A percentile compares a stretch with the other conserved stretches of the same genome.
Evolutionary conservation across 139 green algal genomes (phyloP).

Genomic region (Mychonastes homosphaera): DNA sequence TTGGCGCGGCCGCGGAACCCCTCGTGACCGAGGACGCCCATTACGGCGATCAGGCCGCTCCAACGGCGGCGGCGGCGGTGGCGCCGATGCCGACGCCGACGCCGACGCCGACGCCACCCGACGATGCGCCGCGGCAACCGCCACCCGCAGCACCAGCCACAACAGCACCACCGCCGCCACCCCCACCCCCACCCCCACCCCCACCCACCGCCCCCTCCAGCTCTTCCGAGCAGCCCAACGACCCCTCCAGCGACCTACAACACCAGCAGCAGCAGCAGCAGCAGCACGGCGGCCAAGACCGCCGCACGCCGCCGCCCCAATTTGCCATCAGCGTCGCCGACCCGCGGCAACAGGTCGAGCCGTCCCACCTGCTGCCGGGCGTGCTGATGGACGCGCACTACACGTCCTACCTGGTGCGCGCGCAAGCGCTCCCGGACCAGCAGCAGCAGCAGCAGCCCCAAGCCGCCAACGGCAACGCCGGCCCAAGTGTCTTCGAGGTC

Average conservation of each 20-base stretch:
- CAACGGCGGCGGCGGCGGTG: too few relatives aligned
- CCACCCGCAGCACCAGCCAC: background rate
- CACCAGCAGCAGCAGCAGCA: background rate
- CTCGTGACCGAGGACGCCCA: too few relatives aligned
- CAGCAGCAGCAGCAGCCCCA: slow-evolving; percentile 10
- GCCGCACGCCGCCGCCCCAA: background rate
- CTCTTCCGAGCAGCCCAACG: background rate
- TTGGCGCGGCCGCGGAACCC: too few relatives aligned
- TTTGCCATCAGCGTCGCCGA: slow-evolving; percentile 7
- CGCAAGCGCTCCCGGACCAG: too few relatives aligned
- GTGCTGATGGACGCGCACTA: slow-evolving; percentile 5
- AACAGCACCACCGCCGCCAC: background rate
- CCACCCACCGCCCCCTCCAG: background rate
- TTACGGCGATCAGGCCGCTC: too few relatives aligned
- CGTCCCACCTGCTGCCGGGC: background rate
- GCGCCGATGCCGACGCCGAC: too few relatives aligned
- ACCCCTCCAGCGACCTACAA: background rate
- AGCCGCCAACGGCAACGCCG: too few relatives aligned
- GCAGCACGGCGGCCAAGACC: background rate
- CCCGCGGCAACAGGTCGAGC: slow-evolving; percentile 3
- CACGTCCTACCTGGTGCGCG: slow-evolving; percentile 15
- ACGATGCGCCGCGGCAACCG: background rate
- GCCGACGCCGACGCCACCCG: background rate
- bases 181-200: slow-evolving; percentile 7
- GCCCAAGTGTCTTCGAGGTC: too few relatives aligned